Evolutionary conservation across 2,329 filamentous ascomycete genomes (phyloP), one percentile per base, ranked within the genome.

Genomic region (Claviceps sp.): DNA sequence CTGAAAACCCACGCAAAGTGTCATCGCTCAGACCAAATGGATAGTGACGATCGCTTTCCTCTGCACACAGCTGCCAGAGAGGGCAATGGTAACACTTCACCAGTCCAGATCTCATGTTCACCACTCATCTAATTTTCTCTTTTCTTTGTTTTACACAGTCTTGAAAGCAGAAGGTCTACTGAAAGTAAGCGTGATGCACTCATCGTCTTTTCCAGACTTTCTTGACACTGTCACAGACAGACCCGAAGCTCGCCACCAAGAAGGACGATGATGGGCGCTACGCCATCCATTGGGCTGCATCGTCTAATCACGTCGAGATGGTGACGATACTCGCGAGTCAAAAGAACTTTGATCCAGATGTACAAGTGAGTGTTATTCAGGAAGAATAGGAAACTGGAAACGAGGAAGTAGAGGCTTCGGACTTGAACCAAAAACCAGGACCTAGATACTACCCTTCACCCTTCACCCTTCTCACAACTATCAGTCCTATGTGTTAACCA

Each of bases 281-380:
- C 40, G 84, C 93, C 2, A 82, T 97, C 53, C 93, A 98, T 73
- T 98, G 93, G 93, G 91, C 93, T 0, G 81, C 82, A 2, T 93
- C 90, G 22, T 85, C 87, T 67, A 94, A 93, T 65, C 84, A 82
- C 58, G 69, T 84, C 6, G 78, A 83, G 24, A 89, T 96, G 54
- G 82, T 87, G 17, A 74, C 85, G 48, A 65, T 91, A 19, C 74
- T 97, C 4, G 76, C 85, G 2, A 76, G 86, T 52, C 73, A 75
- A 55, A 83, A 83, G 60, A 75, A 75, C 54, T 95, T 96, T 62
- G 89, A 97, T 64, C 79, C 87, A 0, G 90, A 97, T 67, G 83
- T 84, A 17, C 80, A 89, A 70, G 85, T 88, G 64, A 51, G 56
- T 43, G 4, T 43, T 13, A 6, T 8, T n/a, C 11, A 26, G 16